These are phyloP conservation scores for Wallacemonas collosoma DNA, from an alignment of 208 protist genomes.

Conservation along the genomic window DNA sequence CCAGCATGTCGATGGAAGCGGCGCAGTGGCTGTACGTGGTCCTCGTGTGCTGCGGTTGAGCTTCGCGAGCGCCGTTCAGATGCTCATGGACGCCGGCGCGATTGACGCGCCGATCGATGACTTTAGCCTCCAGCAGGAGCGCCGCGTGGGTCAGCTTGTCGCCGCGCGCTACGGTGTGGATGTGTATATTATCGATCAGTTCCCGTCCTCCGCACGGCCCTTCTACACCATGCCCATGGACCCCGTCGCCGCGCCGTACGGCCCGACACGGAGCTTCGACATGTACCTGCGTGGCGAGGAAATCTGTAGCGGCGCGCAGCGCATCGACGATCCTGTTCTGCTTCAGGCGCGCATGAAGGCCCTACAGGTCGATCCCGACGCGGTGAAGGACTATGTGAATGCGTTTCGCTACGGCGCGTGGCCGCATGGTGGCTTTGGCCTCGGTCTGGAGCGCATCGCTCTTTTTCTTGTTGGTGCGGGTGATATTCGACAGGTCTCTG, in stretches of 20 bases:
- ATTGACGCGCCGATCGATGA: constrained; percentile 52
- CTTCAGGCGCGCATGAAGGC: constrained; percentile 73
- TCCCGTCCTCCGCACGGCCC: constrained; percentile 93
- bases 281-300: constrained; percentile 99
- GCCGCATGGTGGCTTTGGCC: constrained; percentile 98
- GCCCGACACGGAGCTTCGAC: constrained; percentile 94
- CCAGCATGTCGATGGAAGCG: not conserved
- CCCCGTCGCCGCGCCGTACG: constrained; percentile 5
- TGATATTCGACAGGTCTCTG: constrained; percentile 97
- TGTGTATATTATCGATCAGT: constrained; percentile 98
- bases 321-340: constrained; percentile 94
- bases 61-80: constrained; percentile 52
- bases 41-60: constrained; percentile 48
- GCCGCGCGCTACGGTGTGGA: constrained; percentile 97
- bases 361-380: constrained; percentile 34
- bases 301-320: constrained; percentile 99
- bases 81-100: constrained; percentile 38
- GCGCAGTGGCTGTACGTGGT: constrained; percentile 3
- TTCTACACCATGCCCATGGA: constrained; percentile 99
- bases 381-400: constrained; percentile 95
- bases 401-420: constrained; percentile 96
- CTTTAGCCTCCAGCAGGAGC: constrained; percentile 91
- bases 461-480: constrained; percentile 96
- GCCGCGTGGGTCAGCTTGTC: constrained; percentile 93
- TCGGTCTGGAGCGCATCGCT: constrained; percentile 98